Percentiles rank a stretch among this genome's conserved stretches.
Conservation (phyloP, 345 rosid species). For the Sisymbrium irio region DNA sequence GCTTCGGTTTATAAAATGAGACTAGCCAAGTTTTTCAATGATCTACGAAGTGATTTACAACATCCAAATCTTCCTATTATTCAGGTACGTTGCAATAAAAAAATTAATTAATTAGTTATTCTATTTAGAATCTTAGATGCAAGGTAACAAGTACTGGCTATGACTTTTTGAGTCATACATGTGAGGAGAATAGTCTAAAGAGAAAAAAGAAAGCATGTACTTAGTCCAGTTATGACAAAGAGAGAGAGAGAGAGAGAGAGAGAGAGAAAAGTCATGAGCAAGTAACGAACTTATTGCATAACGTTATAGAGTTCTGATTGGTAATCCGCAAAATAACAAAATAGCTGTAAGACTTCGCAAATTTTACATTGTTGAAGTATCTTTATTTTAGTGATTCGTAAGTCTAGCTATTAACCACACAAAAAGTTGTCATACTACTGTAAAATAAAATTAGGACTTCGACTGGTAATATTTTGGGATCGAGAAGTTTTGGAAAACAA, state of each 20-base stretch:
- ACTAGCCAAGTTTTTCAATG: conserved; percentile 47
- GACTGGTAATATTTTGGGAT: no score
- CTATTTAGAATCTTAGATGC: not conserved
- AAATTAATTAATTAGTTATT: no score
- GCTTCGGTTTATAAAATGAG: conserved; percentile 52
- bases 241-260: not conserved
- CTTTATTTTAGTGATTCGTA: no score
- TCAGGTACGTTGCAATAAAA: conserved; percentile 36
- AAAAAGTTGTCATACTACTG: no score
- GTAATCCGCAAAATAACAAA: no score
- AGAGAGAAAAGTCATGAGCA: not conserved
- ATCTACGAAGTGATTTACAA: conserved; percentile 61
- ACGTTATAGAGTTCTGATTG: not conserved
- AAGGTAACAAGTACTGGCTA: not conserved
- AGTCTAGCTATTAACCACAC: no score
- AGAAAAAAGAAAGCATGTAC: not conserved
- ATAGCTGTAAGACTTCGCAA: no score
- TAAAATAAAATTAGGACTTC: no score
- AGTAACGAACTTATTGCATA: not conserved
- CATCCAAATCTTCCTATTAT: conserved; percentile 66
- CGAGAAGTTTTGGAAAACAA: no score
- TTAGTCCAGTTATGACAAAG: not conserved
- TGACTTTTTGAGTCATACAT: not conserved
- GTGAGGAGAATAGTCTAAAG: not conserved
- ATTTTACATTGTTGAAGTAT: not conserved